Conservation (phyloP, 169 alveolate species). For the Plasmodium gallinaceum region DNA sequence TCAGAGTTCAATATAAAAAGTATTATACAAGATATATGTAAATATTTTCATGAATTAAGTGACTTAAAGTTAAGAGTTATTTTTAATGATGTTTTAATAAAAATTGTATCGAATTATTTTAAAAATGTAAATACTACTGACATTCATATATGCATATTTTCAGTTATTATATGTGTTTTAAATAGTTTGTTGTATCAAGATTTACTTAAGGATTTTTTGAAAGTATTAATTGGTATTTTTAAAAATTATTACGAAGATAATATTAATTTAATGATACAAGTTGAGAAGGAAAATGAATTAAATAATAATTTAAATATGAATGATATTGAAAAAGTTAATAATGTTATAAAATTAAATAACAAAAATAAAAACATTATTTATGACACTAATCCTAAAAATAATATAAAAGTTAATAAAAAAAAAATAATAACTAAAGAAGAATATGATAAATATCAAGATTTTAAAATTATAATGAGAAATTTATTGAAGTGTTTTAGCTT, state of each 20-base stretch:
- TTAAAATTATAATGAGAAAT: constrained; percentile 59
- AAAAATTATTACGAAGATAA: constrained; percentile 35
- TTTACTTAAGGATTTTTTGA: constrained; percentile 51
- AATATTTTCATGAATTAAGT: constrained; percentile 59
- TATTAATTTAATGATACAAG: constrained; percentile 19
- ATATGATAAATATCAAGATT: constrained; percentile 55
- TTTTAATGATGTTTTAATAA: constrained; percentile 22
- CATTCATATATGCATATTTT: constrained; percentile 61
- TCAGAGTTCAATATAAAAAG: constrained; percentile 72
- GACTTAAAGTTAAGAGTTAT: constrained; percentile 15
- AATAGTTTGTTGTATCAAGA: constrained; percentile 48
- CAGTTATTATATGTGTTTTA: constrained; percentile 38
- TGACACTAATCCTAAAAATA: neutral
- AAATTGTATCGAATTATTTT: constrained; percentile 30
- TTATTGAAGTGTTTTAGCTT: constrained; percentile 52
- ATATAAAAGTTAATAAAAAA: neutral
- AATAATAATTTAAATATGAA: neutral
- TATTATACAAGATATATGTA: constrained; percentile 61
- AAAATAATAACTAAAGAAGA: constrained; percentile 21
- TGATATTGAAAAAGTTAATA: neutral
- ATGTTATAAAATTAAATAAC: neutral
- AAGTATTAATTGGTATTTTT: constrained; percentile 18
- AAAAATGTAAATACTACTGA: constrained; percentile 59
- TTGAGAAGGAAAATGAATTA: constrained; percentile 59
- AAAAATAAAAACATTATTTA: neutral